Base-by-base conservation (phyloP, 1,284 basidiomycete species). In the Cerrena zonata region DNA sequence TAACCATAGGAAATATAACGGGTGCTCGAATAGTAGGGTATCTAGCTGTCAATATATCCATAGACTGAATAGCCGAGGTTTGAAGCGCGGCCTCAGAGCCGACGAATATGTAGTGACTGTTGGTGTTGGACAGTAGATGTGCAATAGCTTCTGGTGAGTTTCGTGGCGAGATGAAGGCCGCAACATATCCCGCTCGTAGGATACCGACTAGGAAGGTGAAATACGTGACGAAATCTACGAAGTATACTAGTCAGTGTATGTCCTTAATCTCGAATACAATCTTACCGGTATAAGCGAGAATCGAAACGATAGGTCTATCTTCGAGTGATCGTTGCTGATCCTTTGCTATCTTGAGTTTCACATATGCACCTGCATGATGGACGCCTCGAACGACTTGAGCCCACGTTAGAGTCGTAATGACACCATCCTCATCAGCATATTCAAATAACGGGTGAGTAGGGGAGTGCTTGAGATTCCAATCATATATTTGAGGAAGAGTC, bases 141-240 rank as follows among this genome's bases (percentile, higher is more conserved):
- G 62, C 66, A 10, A 73, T 56, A 0, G 66, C 71, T 3, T 59
- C 51, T 12, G 65, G 55, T 1, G 72, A 74, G 55, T 75, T 74
- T 22, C 71, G 63, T 0, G 66, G 61, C 4, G 73, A 75, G 34
- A 75, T 63, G 0, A 67, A 65, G 54, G 74, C 74, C 24, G 57
- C 54, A 1, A 55, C 52, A 50, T 60, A 62, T 7, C 68, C 68
- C 1, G 67, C 61, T 5, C 65, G 62, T 2, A 45, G 4, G n/a
- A 70, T 52, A 18, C 66, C 66, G 23, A 58, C 41, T 25, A 60
- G 48, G 13, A 62, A 38, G 1, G 65, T 58, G 36, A 59, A 56
- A 48, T 64, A 68, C 0, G 65, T 63, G 39, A 69, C 57, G 15
- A 60, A 54, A 46, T 71, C 69, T 68, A 49, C 10, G n/a, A 15